Conservation (phyloP, 139 green algal genomes). For the Ulvella scutata region DNA sequence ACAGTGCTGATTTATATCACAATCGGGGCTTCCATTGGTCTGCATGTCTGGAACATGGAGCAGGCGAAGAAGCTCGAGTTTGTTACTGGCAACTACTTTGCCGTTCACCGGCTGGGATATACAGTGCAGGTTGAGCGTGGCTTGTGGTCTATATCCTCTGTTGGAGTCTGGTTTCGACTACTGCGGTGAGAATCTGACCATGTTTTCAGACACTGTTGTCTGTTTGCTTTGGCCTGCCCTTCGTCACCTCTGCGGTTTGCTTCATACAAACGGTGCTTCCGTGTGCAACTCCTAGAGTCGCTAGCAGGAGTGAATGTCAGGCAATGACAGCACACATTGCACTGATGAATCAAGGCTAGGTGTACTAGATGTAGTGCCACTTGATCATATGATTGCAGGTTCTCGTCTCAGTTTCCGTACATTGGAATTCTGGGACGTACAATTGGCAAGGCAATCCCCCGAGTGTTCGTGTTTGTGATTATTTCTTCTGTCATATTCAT, state of each 20-base stretch:
- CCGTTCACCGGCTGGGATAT: neutral
- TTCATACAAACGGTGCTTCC: too few relatives aligned
- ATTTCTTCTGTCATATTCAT: conserved; percentile 1
- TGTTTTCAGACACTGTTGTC: too few relatives aligned
- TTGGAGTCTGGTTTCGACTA: neutral
- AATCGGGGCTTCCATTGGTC: neutral
- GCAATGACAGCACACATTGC: too few relatives aligned
- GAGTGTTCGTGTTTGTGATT: neutral
- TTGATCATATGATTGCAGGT: too few relatives aligned
- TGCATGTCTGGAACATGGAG: neutral
- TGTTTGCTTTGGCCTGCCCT: too few relatives aligned
- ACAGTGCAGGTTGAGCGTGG: neutral
- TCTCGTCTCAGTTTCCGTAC: neutral
- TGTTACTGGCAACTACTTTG: neutral
- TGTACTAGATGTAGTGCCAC: too few relatives aligned
- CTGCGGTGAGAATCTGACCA: too few relatives aligned
- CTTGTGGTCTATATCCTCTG: neutral
- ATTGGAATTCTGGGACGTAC: neutral
- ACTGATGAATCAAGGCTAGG: too few relatives aligned
- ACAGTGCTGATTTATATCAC: neutral
- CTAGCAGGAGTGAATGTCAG: too few relatives aligned
- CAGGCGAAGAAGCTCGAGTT: neutral
- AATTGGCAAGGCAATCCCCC: neutral
- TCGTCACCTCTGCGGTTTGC: too few relatives aligned
- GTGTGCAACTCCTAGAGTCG: too few relatives aligned